These are phyloP conservation scores for Malassezia restricta DNA, from an alignment of 1,284 basidiomycete genomes.

Conservation along the genomic window DNA sequence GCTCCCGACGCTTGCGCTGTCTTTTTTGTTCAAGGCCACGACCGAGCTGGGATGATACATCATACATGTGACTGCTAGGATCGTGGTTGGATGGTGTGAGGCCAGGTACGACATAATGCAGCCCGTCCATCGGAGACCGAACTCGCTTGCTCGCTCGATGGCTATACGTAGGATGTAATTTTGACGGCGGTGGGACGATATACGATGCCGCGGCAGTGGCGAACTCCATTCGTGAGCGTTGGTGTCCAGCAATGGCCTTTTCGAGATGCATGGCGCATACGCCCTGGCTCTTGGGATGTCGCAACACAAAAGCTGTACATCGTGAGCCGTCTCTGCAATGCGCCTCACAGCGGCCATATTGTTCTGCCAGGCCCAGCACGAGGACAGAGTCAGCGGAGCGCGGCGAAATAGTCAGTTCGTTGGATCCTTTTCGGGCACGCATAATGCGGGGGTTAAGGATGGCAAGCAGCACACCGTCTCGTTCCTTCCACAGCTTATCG, in stretches of 20 bases:
- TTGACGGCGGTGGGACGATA: background rate
- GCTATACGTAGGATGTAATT: background rate
- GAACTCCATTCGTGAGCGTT: slow-evolving; percentile 13
- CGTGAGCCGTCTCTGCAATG: slow-evolving; percentile 59
- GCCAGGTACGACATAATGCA: background rate
- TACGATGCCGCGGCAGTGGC: slow-evolving; percentile 1
- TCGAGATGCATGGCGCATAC: slow-evolving; percentile 13
- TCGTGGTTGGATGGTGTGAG: background rate
- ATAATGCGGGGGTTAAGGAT: slow-evolving; percentile 76
- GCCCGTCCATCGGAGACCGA: background rate
- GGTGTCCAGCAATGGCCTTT: background rate
- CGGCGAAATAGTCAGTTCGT: slow-evolving; percentile 77
- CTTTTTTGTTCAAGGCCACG: slow-evolving; percentile 2
- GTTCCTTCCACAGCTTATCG: slow-evolving; percentile 68
- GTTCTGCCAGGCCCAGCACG: slow-evolving; percentile 71
- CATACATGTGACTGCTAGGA: background rate
- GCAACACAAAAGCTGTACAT: slow-evolving; percentile 56
- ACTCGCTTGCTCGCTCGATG: background rate
- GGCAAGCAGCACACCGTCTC: slow-evolving; percentile 76
- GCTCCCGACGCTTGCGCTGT: slow-evolving; percentile 6
- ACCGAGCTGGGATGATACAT: slow-evolving; percentile 7
- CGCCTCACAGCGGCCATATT: slow-evolving; percentile 71
- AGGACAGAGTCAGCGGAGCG: slow-evolving; percentile 64
- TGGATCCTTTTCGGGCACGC: slow-evolving; percentile 44
- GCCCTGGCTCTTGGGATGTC: background rate